Evolutionary conservation across 139 green algal species (phyloP).

Genomic region (Chloropicon primus): DNA sequence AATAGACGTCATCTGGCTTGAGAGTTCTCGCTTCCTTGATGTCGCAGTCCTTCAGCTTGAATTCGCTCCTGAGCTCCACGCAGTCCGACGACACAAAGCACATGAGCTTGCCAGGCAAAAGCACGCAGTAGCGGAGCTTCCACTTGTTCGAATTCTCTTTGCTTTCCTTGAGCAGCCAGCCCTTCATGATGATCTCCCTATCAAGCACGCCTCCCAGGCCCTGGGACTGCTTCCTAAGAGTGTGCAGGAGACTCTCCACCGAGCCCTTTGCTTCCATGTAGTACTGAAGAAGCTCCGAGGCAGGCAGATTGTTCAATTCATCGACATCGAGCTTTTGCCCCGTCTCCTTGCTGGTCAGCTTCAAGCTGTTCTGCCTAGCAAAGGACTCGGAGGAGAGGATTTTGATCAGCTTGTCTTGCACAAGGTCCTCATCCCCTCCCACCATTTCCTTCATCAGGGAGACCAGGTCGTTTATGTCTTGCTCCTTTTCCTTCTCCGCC

Average conservation of each 20-base stretch:
- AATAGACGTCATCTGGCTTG: background rate
- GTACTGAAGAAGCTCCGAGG: background rate
- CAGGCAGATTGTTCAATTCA: background rate
- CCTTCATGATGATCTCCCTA: background rate
- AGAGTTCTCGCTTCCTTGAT: background rate
- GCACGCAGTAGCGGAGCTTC: background rate
- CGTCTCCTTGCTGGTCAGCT: background rate
- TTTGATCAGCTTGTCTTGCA: background rate
- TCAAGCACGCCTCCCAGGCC: background rate
- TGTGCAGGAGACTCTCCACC: background rate
- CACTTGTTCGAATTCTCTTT: background rate
- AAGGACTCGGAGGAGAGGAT: background rate
- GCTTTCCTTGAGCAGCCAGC: background rate
- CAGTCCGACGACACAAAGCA: background rate
- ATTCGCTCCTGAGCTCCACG: background rate
- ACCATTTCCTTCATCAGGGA: background rate
- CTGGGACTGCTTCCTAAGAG: background rate
- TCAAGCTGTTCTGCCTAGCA: background rate
- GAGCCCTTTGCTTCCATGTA: background rate
- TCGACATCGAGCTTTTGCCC: background rate
- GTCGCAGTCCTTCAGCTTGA: background rate
- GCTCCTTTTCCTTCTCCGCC: background rate
- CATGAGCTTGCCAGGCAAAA: background rate
- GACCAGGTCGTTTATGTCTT: background rate
- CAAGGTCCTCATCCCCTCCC: background rate